A percentile compares a stretch with the other conserved stretches of the same genome.
These are phyloP conservation scores for Termitomyces sp. DNA, from an alignment of 768 basidiomycete genomes.

Conservation along the genomic window DNA sequence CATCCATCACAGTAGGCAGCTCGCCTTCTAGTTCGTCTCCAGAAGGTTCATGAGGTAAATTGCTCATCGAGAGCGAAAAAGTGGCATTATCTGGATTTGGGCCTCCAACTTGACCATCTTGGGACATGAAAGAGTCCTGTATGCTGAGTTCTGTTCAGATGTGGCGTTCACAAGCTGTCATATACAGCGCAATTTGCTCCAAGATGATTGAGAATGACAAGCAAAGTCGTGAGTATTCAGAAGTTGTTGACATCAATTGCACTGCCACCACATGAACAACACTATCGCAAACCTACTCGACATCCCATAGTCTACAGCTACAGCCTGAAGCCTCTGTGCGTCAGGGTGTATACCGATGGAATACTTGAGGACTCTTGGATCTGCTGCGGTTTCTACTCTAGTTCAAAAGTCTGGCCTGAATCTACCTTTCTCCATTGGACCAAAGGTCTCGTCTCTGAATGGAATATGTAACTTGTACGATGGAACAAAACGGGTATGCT, in stretches of 20 bases:
- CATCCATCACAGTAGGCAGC: conserved; percentile 67
- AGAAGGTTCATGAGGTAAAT: conserved; percentile 18
- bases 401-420: conserved; percentile 91
- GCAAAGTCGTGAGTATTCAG: not conserved
- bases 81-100: not conserved
- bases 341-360: conserved; percentile 48
- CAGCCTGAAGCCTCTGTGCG: not conserved
- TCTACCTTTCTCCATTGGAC: conserved; percentile 81
- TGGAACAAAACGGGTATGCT: conserved; percentile 75
- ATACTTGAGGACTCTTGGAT: conserved; percentile 75
- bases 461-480: conserved; percentile 85
- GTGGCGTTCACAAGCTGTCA: not conserved
- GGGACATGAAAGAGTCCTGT: conserved; percentile 6
- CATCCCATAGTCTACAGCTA: not conserved
- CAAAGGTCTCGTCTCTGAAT: conserved; percentile 61
- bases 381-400: conserved; percentile 83
- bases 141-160: not conserved
- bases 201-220: not conserved
- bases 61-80: not conserved
- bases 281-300: not conserved
- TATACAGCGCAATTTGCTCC: not conserved
- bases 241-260: not conserved
- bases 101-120: conserved; percentile 2
- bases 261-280: conserved; percentile 6
- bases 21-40: conserved; percentile 66